phyloP scores from a whole-genome alignment of 2,329 filamentous ascomycete genomes.

The Ophiostoma ulmi region DNA sequence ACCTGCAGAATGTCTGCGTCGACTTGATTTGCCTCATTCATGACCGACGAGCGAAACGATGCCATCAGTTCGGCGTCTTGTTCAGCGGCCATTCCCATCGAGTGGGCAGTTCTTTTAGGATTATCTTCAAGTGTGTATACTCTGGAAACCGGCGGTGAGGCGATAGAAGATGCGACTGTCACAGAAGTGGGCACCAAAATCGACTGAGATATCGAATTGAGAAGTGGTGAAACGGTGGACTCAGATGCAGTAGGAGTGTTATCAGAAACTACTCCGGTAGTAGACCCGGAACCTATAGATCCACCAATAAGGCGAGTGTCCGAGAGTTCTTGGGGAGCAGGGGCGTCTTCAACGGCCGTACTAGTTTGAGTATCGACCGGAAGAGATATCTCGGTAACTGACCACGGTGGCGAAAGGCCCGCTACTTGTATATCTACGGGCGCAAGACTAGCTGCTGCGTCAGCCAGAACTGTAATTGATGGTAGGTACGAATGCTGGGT shows the following conservation, averaged over 20 bases:
- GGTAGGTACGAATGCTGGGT: neutral
- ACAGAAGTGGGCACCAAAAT: neutral
- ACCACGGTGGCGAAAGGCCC: neutral
- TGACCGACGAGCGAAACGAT: conserved; percentile 44
- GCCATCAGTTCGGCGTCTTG: conserved; percentile 45
- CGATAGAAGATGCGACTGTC: neutral
- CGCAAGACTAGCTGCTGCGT: neutral
- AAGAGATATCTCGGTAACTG: neutral
- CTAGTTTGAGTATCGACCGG: neutral
- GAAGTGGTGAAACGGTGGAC: neutral
- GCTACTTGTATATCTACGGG: neutral
- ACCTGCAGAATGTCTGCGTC: conserved; percentile 35
- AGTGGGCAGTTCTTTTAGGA: conserved; percentile 41
- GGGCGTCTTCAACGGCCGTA: neutral
- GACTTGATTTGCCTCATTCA: conserved; percentile 41
- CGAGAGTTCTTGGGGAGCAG: neutral
- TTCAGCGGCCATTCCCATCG: conserved; percentile 42
- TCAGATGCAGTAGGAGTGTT: neutral
- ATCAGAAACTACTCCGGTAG: neutral
- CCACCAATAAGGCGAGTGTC: neutral
- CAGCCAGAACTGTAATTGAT: conserved; percentile 2
- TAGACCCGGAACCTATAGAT: neutral
- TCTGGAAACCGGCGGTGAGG: neutral
- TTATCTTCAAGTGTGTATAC: conserved; percentile 35
- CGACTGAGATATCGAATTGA: neutral